A percentile compares a stretch with the other conserved stretches of the same genome.
Evolutionary conservation across 176 grass and related monocot species (phyloP).

Genomic region (Aechmea fasciata): DNA sequence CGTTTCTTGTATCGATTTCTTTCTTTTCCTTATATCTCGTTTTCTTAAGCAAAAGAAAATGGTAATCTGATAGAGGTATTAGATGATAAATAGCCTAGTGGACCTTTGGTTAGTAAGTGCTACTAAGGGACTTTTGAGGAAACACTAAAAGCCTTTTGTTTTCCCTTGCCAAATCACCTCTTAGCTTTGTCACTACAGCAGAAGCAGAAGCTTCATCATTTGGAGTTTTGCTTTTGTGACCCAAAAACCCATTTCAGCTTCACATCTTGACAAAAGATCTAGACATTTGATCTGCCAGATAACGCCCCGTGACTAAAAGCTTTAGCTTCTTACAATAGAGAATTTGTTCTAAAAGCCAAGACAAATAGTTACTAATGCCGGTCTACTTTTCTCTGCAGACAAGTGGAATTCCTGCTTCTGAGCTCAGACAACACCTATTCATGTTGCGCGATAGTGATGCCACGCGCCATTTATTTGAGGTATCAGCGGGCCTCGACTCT

Average conservation of each 20-base stretch:
- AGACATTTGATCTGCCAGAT: too few relatives aligned
- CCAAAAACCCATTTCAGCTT: too few relatives aligned
- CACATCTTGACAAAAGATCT: too few relatives aligned
- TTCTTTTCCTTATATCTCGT: slow-evolving; percentile 11
- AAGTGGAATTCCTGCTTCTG: slow-evolving; percentile 66
- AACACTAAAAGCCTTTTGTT: too few relatives aligned
- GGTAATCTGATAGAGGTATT: background rate
- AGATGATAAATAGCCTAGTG: background rate
- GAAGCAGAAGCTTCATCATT: too few relatives aligned
- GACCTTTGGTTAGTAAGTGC: background rate
- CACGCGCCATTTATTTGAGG: slow-evolving; percentile 73
- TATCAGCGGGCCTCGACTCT: slow-evolving; percentile 78
- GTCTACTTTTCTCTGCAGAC: slow-evolving; percentile 32
- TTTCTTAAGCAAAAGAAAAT: background rate
- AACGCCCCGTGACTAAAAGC: too few relatives aligned
- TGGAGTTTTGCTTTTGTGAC: too few relatives aligned
- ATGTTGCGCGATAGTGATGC: slow-evolving; percentile 77
- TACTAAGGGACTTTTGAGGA: too few relatives aligned
- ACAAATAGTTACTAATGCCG: slow-evolving; percentile 6
- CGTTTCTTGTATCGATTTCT: slow-evolving; percentile 7
- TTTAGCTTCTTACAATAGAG: too few relatives aligned
- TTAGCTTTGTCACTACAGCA: too few relatives aligned
- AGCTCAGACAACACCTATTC: slow-evolving; percentile 77
- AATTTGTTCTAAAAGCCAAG: background rate
- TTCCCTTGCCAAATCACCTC: too few relatives aligned